Base-by-base conservation (phyloP, 2,329 filamentous ascomycete genomes). In the Blumeriella jaapii region DNA sequence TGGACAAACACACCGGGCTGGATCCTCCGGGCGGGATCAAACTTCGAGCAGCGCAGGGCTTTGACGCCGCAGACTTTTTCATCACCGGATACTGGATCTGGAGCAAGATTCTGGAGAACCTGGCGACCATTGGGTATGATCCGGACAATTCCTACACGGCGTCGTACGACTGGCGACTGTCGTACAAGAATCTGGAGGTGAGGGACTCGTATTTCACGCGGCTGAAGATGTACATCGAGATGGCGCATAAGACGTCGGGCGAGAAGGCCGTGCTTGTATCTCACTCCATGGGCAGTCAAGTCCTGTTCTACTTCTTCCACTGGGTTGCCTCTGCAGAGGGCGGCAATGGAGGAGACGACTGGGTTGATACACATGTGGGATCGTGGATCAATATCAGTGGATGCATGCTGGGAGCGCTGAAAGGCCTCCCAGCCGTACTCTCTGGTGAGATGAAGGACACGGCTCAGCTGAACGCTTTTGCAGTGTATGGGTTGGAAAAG, bases 381-480 rank as follows among this genome's bases (percentile, higher is more conserved):
- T 82, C 84, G 2, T 98, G 93, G 87, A 93, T 98, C 64, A 98
- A 98, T 57, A 86, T 98, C 51, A 91, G 82, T 47, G 91, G 91
- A 5, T 98, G 89, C 59, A 95, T 98, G 89, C 76, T 98, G 5
- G 91, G 91, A 10, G 86, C 91, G 2, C 68, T 86, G 39, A 98
- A 98, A 61, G 89, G 82, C 39, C 63, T 96, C 22, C 83, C 91
- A 0, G 89, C 91, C 0, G 73, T 96, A 0, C 66, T 98, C 1
- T 95, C 87, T 0, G 91, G 91, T 18, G 91, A 98, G 59, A 98
- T 98, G 91, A 85, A 89, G 47, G 91, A 98, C 54, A 98, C 91
- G 0, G 91, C 89, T 1, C 91, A 96, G 58, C 72, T 98, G 14
- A 96, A 96, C 51, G 75, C 89, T 2, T 93, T 96, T 57, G 91